phyloP scores from a whole-genome alignment of 2,329 filamentous ascomycete genomes.

The Fusarium papillatum region DNA sequence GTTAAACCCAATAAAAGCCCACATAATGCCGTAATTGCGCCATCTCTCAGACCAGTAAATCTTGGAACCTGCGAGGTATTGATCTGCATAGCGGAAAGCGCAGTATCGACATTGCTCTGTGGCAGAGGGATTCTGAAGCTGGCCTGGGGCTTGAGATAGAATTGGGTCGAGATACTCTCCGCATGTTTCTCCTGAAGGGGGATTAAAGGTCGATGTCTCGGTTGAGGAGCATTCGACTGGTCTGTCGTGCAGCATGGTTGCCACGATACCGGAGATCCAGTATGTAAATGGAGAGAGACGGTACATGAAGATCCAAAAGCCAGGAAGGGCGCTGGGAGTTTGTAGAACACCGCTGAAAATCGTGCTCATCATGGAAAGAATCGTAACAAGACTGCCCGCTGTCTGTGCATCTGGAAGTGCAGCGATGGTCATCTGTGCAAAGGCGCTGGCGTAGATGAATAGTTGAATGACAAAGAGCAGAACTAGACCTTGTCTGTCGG shows the following conservation, averaged over 20 bases:
- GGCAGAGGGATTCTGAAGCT: conserved; percentile 72
- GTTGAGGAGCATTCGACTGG: conserved; percentile 62
- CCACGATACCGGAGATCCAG: conserved; percentile 76
- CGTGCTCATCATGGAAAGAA: conserved; percentile 70
- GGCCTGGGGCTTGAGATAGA: conserved; percentile 63
- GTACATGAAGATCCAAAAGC: conserved; percentile 86
- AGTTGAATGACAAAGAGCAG: conserved; percentile 76
- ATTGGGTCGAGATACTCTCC: conserved; percentile 72
- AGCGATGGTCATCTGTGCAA: conserved; percentile 81
- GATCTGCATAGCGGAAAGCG: conserved; percentile 70
- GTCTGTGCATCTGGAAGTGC: conserved; percentile 78
- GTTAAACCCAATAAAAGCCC: conserved; percentile 76
- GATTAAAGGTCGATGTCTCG: conserved; percentile 76
- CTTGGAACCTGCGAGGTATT: conserved; percentile 64
- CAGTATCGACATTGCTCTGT: conserved; percentile 76
- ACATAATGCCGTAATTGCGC: conserved; percentile 80
- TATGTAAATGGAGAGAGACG: conserved; percentile 77
- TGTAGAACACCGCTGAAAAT: conserved; percentile 77
- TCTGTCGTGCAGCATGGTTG: conserved; percentile 72
- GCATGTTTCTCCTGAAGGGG: conserved; percentile 74
- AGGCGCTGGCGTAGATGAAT: conserved; percentile 79
- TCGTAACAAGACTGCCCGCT: conserved; percentile 72
- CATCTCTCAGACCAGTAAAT: conserved; percentile 70
- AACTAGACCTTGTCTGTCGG: conserved; percentile 73
- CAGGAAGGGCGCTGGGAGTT: conserved; percentile 68